Evolutionary conservation across 164 flowering plant genomes (phyloP), one percentile per base, ranked within the genome.

Genomic region (Aristolochia contorta): DNA sequence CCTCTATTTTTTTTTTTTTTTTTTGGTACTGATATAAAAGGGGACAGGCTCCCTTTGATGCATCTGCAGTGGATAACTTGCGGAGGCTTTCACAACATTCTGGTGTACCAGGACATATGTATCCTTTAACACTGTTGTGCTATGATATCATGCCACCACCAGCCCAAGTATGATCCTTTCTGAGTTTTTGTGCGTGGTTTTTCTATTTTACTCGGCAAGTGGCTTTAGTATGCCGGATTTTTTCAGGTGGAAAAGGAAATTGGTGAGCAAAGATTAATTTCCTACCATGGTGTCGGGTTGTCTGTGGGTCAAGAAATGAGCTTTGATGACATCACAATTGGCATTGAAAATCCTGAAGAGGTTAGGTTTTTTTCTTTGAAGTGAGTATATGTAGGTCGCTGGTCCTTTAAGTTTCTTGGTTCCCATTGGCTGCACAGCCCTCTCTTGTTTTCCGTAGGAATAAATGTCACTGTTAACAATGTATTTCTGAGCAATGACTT

Each of bases 121-220:
- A 83, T 70, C 99, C 99, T 7, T 65, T 93, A 62, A 77, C 96
- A 25, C 52, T 93, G 57, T 56, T 86, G 56, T 83, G 96, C 69
- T 57, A 89, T 69, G 90, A 90, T 65, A 74, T 93, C 67, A 93
- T 93, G 99, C 97, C 97, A 58, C 99, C 99, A 58, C 99, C 99
- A 54, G 66, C 69, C 0, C 75, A 86, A 91, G 98, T 87, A 62
- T 57, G 49, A 58, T 50, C 9, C 32, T 58, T 37, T 41, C 24
- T 30, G 10, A 14, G 1, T 14, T 10, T 27, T 25, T 48, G 57
- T 32, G 20, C 16, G 37, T 16, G 41, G 12, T 18, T 27, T 16
- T 32, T 12, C 21, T 16, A 37, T 37, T 37, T 8, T 37, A 10
- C 43, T 37, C 10, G 58, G 32, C 19, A 24, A 53, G 1, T 23